Conservation (phyloP, 1,284 basidiomycete genomes). For the Cerioporus squamosus region DNA sequence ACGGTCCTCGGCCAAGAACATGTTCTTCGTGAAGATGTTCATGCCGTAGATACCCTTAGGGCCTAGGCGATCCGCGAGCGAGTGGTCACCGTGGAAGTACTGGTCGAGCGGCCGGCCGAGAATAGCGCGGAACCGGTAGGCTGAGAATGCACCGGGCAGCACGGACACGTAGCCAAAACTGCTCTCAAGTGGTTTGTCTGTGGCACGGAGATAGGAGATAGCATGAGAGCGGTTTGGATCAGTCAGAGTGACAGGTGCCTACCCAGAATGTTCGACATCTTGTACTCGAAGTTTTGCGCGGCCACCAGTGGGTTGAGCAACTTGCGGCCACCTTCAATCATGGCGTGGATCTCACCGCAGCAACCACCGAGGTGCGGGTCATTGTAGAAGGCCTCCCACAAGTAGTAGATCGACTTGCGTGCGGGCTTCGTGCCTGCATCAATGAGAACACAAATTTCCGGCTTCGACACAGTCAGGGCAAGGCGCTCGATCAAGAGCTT, state of each 20-base stretch:
- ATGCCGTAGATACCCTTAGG: constrained; percentile 96
- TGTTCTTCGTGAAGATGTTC: constrained; percentile 98
- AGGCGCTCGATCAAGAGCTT: no score
- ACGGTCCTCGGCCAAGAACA: constrained; percentile 95
- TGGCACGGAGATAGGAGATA: neutral
- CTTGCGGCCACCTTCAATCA: constrained; percentile 92
- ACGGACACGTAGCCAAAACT: constrained; percentile 96
- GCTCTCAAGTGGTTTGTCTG: constrained; percentile 93
- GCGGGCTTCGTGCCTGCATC: constrained; percentile 97
- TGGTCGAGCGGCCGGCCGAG: constrained; percentile 92
- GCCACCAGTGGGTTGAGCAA: constrained; percentile 93
- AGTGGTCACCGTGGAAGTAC: constrained; percentile 99
- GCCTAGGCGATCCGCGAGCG: constrained; percentile 89
- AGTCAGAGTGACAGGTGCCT: constrained; percentile 23
- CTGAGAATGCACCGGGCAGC: constrained; percentile 95
- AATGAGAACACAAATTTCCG: constrained; percentile 89
- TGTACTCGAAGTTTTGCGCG: constrained; percentile 99
- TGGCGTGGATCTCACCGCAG: constrained; percentile 93
- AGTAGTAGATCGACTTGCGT: constrained; percentile 95
- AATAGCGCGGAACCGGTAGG: constrained; percentile 92
- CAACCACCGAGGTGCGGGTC: constrained; percentile 78
- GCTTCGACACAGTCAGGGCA: constrained; percentile 46
- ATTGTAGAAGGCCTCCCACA: constrained; percentile 94
- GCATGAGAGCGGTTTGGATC: constrained; percentile 4
- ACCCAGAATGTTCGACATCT: constrained; percentile 95